phyloP scores from a whole-genome alignment of 139 green algal species.

The Chara braunii region DNA sequence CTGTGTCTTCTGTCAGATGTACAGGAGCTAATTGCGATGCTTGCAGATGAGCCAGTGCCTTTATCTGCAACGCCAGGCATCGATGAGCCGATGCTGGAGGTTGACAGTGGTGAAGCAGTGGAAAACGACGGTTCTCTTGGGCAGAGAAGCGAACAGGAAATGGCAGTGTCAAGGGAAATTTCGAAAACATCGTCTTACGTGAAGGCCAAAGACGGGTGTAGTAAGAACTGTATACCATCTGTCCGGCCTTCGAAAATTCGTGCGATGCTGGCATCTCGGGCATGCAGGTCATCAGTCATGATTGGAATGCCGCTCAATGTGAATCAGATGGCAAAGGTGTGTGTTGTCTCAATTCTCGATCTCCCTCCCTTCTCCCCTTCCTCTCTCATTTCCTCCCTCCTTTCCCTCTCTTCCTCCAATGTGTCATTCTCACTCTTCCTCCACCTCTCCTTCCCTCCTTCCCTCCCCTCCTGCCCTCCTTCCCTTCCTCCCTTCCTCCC shows the following conservation, averaged over 20 bases:
- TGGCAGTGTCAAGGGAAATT: too few species aligned
- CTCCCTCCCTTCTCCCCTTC: too few species aligned
- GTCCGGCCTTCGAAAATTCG: conserved; percentile 58
- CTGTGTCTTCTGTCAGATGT: conserved; percentile 46
- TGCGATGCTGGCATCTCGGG: conserved; percentile 81
- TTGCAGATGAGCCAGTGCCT: conserved; percentile 17
- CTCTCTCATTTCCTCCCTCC: too few species aligned
- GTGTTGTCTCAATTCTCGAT: too few species aligned
- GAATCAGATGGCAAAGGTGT: conserved; percentile 53
- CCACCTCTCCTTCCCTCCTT: neutral
- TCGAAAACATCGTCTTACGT: too few species aligned
- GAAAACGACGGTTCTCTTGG: conserved; percentile 25
- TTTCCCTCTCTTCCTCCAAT: conserved; percentile 6
- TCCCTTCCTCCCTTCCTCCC: neutral
- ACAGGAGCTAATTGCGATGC: conserved; percentile 43
- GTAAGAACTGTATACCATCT: neutral
- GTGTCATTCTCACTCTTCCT: neutral
- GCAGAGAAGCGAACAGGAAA: too few species aligned
- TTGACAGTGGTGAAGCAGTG: neutral
- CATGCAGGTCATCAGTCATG: conserved; percentile 88
- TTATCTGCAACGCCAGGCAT: neutral
- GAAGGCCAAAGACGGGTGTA: neutral
- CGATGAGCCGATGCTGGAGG: neutral
- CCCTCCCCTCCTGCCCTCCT: neutral
- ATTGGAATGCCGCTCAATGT: conserved; percentile 70